Evolutionary conservation across 495 filamentous ascomycete genomes (phyloP).

Genomic region (Aspergillus heteromorphus): DNA sequence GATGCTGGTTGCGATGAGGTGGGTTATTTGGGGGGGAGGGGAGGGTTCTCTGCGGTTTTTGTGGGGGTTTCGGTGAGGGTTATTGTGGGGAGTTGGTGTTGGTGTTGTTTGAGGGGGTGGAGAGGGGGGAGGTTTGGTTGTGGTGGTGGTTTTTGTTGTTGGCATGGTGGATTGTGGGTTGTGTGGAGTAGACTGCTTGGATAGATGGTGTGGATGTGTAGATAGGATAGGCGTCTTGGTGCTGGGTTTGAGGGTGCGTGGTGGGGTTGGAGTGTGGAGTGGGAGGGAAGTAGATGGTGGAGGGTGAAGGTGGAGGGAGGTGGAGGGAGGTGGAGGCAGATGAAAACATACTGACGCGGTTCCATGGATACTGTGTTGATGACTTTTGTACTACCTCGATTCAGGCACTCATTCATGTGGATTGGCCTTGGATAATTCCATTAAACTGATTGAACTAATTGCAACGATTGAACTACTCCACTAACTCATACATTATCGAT

Average conservation of each 20-base stretch:
- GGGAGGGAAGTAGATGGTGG: background rate
- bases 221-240: no score
- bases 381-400: no score
- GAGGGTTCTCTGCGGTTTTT: no score
- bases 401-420: no score
- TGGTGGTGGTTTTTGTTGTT: background rate
- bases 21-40: no score
- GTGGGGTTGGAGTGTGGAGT: background rate
- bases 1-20: slow-evolving; percentile 53
- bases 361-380: background rate
- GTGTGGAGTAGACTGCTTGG: background rate
- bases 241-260: background rate
- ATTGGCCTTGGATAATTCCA: no score
- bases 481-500: no score
- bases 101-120: no score
- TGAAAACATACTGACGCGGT: background rate
- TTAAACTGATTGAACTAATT: no score
- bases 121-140: background rate
- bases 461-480: no score
- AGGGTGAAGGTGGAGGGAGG: background rate
- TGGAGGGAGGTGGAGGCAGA: background rate
- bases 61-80: slow-evolving; percentile 5
- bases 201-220: no score
- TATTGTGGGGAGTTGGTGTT: background rate
- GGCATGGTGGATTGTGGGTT: background rate